Evolutionary conservation across 768 basidiomycete species (phyloP).

Genomic region (Leccinum subgranulosum): DNA sequence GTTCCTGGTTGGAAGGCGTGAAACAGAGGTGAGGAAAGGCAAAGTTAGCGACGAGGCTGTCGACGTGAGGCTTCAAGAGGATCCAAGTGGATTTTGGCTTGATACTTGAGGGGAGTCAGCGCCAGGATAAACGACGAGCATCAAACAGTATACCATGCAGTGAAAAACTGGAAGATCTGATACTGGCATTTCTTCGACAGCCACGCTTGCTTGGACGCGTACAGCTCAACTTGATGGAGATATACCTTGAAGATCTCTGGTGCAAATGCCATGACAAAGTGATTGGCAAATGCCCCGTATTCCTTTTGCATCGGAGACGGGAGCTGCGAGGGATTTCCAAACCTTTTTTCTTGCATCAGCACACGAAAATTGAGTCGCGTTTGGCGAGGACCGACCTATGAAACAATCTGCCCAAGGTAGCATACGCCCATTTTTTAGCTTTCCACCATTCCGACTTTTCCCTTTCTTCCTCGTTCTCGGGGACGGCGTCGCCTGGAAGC

Average conservation of each 20-base stretch:
- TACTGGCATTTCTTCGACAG: conserved; percentile 81
- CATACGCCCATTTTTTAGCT: conserved; percentile 91
- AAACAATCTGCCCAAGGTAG: conserved; percentile 75
- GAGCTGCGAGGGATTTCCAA: conserved; percentile 85
- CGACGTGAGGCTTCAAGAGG: conserved; percentile 80
- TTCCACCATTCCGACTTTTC: conserved; percentile 88
- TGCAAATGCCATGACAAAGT: conserved; percentile 75
- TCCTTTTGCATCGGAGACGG: conserved; percentile 67
- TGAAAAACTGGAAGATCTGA: conserved; percentile 81
- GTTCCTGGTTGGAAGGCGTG: conserved; percentile 57
- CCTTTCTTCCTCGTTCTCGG: conserved; percentile 69
- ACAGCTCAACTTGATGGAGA: conserved; percentile 61
- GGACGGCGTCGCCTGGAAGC: conserved; percentile 62
- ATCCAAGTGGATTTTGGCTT: conserved; percentile 93
- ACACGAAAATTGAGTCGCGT: neutral
- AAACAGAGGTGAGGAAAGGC: conserved; percentile 88
- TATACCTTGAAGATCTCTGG: conserved; percentile 87
- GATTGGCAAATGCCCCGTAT: conserved; percentile 69
- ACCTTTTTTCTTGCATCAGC: conserved; percentile 40
- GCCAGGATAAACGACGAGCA: neutral
- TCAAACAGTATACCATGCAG: conserved; percentile 64
- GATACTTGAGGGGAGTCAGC: conserved; percentile 51
- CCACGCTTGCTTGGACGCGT: conserved; percentile 72
- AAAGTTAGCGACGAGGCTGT: conserved; percentile 73
- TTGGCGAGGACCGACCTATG: conserved; percentile 45